Conservation (phyloP, 202 grass and related monocot species). For the Miscanthus sacchariflorus region DNA sequence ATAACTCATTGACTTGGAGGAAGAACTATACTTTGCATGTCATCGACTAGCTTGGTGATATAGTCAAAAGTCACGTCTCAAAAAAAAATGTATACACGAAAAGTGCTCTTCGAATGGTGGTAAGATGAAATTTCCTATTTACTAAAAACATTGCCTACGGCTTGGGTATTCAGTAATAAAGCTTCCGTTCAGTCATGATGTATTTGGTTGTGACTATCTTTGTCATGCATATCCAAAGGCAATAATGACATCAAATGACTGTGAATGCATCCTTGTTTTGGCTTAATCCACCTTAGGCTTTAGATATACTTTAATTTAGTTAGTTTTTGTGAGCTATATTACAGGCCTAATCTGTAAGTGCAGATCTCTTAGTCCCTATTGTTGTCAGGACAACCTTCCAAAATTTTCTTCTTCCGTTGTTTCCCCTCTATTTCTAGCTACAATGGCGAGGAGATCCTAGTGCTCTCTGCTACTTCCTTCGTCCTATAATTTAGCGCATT, state of each 20-base stretch:
- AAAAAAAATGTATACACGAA: not conserved
- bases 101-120: not conserved
- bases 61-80: not conserved
- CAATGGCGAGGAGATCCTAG: too few relatives aligned
- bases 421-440: not conserved
- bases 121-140: too few relatives aligned
- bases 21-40: too few relatives aligned
- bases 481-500: too few relatives aligned
- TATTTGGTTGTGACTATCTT: not conserved
- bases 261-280: not conserved
- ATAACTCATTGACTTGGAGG: not conserved
- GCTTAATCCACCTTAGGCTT: too few relatives aligned
- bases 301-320: too few relatives aligned
- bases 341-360: not conserved
- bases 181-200: not conserved
- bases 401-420: fast-evolving
- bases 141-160: too few relatives aligned
- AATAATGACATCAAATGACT: not conserved
- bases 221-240: not conserved
- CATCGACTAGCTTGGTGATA: too few relatives aligned
- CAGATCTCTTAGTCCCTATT: too few relatives aligned
- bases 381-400: not conserved
- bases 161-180: too few relatives aligned
- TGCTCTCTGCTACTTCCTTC: too few relatives aligned
- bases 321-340: not conserved